A percentile compares a stretch with the other conserved stretches of the same genome.
Evolutionary conservation across 805 yeast species (phyloP).

Genomic region (Henningerozyma blattae): DNA sequence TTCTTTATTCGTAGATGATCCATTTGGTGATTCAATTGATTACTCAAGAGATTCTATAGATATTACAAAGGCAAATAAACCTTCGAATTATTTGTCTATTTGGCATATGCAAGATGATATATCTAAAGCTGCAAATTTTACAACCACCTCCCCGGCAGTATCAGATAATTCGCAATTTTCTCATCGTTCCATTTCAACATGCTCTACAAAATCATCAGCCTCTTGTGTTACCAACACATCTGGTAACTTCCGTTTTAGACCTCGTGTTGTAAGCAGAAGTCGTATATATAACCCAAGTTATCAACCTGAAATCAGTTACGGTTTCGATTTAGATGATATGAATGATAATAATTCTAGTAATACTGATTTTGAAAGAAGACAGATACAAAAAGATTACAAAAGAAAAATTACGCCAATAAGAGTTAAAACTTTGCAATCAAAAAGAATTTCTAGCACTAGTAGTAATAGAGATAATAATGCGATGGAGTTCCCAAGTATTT

Average conservation of each 20-base stretch:
- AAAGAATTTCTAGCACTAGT: too few relatives aligned
- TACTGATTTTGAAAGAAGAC: too few relatives aligned
- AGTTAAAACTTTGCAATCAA: too few relatives aligned
- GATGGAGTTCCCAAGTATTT: not conserved
- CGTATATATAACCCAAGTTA: slow-evolving; percentile 4
- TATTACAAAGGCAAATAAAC: slow-evolving; percentile 7
- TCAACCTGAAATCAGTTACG: not conserved
- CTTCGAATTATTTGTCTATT: slow-evolving; percentile 17
- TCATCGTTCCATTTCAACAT: slow-evolving; percentile 10
- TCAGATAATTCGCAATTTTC: slow-evolving; percentile 19
- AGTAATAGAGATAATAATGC: too few relatives aligned
- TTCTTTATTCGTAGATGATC: slow-evolving; percentile 16
- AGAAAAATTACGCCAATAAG: too few relatives aligned
- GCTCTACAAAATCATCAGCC: not conserved
- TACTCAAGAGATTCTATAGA: slow-evolving; percentile 16
- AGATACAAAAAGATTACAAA: too few relatives aligned
- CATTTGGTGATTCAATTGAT: slow-evolving; percentile 15
- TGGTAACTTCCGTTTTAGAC: slow-evolving; percentile 16
- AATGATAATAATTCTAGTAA: too few relatives aligned
- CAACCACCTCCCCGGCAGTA: slow-evolving; percentile 12
- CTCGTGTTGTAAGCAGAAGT: slow-evolving; percentile 10
- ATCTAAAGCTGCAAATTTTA: too few relatives aligned
- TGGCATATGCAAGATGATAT: slow-evolving; percentile 24
- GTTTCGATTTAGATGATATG: not conserved
- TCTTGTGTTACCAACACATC: too few relatives aligned